These are phyloP conservation scores for Penicillium manginii DNA, from an alignment of 495 filamentous ascomycete species.

Conservation along the genomic window DNA sequence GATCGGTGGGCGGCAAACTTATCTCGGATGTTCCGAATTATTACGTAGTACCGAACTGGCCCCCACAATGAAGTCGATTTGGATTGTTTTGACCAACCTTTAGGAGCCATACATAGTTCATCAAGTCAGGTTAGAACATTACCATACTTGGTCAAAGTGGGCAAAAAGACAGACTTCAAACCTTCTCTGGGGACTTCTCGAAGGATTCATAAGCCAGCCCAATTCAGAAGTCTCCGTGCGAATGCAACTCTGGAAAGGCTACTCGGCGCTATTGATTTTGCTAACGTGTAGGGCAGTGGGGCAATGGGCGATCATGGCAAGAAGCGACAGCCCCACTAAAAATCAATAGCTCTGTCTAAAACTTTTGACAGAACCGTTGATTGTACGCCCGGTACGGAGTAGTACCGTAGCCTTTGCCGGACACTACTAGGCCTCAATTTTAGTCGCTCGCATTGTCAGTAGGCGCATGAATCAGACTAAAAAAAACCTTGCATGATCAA, in stretches of 20 bases:
- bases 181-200: background rate
- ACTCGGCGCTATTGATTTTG: constrained; percentile 26
- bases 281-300: constrained; percentile 25
- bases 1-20: background rate
- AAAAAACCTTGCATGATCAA: background rate
- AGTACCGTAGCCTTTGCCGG: background rate
- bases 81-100: background rate
- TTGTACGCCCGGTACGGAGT: background rate
- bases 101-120: no score
- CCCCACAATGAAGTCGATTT: background rate
- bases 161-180: background rate
- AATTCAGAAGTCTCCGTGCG: constrained; percentile 7
- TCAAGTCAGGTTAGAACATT: no score
- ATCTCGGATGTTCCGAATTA: background rate
- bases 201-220: background rate
- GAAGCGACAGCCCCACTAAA: background rate
- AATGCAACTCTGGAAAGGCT: constrained; percentile 13
- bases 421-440: background rate
- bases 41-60: background rate
- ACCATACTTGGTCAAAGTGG: background rate
- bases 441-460: background rate
- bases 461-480: background rate
- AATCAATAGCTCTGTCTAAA: constrained; percentile 25
- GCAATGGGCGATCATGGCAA: constrained; percentile 19
- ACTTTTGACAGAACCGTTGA: constrained; percentile 8